Percentiles rank a stretch among this genome's conserved stretches.
Conservation (phyloP, 2,329 filamentous ascomycete genomes). For the Pseudophaeomoniella oleicola region DNA sequence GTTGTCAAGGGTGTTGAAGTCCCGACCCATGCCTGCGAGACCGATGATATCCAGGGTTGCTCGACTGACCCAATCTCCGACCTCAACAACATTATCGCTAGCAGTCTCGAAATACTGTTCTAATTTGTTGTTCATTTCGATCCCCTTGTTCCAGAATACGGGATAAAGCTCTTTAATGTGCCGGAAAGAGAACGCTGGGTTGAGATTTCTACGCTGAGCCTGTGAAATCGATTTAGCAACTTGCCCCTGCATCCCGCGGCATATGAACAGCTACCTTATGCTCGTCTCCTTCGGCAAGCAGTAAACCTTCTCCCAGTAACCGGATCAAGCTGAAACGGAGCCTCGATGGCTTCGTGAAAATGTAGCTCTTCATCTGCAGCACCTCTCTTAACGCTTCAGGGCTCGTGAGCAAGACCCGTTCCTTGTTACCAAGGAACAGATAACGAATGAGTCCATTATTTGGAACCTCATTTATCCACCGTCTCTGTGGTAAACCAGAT, state of each 20-base stretch:
- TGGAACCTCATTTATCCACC: conserved; percentile 45
- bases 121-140: conserved; percentile 52
- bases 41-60: conserved; percentile 65
- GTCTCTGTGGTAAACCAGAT: conserved; percentile 21
- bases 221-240: conserved; percentile 6
- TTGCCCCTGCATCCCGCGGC: conserved; percentile 2
- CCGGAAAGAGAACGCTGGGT: conserved; percentile 73
- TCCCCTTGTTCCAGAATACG: conserved; percentile 65
- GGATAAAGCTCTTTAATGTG: conserved; percentile 77
- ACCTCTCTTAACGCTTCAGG: conserved; percentile 57
- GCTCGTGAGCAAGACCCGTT: conserved; percentile 46
- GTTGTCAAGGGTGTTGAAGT: conserved; percentile 53
- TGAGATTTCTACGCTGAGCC: conserved; percentile 58
- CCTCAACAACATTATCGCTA: conserved; percentile 35
- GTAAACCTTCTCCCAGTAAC: conserved; percentile 26
- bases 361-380: conserved; percentile 53
- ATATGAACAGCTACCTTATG: conserved; percentile 44
- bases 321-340: conserved; percentile 25
- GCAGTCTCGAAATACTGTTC: conserved; percentile 20
- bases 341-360: conserved; percentile 49
- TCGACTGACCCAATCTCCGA: conserved; percentile 49
- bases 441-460: conserved; percentile 59
- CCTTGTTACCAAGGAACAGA: conserved; percentile 35
- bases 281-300: conserved; percentile 81
- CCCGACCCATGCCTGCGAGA: conserved; percentile 53